Percentiles rank a stretch among this genome's conserved stretches.
Evolutionary conservation across 805 yeast species (phyloP).

Genomic region (Saccharomycopsis babjevae): DNA sequence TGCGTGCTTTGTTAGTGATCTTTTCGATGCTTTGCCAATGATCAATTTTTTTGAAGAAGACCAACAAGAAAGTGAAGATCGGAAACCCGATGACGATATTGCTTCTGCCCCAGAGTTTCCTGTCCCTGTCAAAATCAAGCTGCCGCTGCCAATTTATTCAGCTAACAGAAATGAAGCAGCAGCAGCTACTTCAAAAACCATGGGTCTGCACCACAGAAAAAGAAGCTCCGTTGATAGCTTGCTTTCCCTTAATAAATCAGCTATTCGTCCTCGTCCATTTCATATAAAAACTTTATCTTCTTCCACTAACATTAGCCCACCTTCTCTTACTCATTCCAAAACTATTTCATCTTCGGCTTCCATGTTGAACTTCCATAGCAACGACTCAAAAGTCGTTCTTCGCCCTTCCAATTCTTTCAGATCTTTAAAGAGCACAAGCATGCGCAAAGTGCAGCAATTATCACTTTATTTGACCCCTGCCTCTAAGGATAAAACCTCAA

Average conservation of each 20-base stretch:
- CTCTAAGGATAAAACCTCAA: background rate
- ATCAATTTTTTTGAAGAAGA: slow-evolving; percentile 3
- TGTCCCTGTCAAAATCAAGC: background rate
- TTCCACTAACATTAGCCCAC: background rate
- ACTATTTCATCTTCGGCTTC: slow-evolving; percentile 7
- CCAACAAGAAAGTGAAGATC: background rate
- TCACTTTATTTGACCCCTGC: slow-evolving; percentile 8
- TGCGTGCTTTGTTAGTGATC: slow-evolving; percentile 8
- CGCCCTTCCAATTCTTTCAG: background rate
- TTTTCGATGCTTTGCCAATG: slow-evolving; percentile 14
- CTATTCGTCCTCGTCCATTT: slow-evolving; percentile 8
- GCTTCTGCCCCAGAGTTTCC: background rate
- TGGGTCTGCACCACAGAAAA: background rate
- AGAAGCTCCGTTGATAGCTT: slow-evolving; percentile 14
- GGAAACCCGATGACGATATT: background rate
- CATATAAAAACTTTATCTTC: background rate
- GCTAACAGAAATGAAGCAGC: background rate
- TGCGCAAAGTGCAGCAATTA: slow-evolving; percentile 12
- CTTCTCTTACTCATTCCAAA: background rate
- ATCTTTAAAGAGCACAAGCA: slow-evolving; percentile 6
- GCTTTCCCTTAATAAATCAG: slow-evolving; percentile 16
- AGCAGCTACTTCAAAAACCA: background rate
- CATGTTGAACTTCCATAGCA: slow-evolving; percentile 9
- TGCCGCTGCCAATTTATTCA: background rate
- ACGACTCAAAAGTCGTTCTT: slow-evolving; percentile 9